Evolutionary conservation across 2,329 filamentous ascomycete species (phyloP).

Genomic region (Scedosporium dehoogii): DNA sequence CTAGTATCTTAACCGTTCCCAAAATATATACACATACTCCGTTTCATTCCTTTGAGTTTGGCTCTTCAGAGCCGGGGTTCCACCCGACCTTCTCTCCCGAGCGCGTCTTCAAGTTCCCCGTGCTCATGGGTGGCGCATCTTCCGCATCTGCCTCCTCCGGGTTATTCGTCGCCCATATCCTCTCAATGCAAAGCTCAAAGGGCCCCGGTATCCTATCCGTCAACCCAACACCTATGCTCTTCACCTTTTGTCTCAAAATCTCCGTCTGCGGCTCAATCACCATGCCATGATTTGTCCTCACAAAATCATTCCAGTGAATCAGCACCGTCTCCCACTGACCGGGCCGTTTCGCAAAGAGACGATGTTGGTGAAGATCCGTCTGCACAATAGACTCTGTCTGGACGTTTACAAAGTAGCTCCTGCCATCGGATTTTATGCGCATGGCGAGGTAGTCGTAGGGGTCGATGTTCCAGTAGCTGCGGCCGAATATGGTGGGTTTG

Average conservation of each 20-base stretch:
- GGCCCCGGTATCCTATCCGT: slow-evolving; percentile 83
- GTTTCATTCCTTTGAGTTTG: neutral
- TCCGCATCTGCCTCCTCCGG: slow-evolving; percentile 3
- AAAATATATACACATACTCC: no score
- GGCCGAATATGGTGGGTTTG: slow-evolving; percentile 72
- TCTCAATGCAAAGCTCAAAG: slow-evolving; percentile 77
- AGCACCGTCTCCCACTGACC: slow-evolving; percentile 94
- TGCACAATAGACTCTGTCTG: slow-evolving; percentile 91
- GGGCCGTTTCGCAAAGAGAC: slow-evolving; percentile 66
- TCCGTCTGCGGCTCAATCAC: slow-evolving; percentile 90
- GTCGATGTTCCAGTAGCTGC: slow-evolving; percentile 79
- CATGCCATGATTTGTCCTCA: slow-evolving; percentile 85
- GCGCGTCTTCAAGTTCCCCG: slow-evolving; percentile 9
- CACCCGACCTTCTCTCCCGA: slow-evolving; percentile 10
- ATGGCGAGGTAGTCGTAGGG: slow-evolving; percentile 80
- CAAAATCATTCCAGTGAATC: slow-evolving; percentile 85
- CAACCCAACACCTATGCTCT: slow-evolving; percentile 75
- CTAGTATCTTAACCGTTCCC: no score
- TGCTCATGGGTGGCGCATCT: neutral
- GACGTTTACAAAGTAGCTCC: slow-evolving; percentile 89
- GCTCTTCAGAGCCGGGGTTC: slow-evolving; percentile 6
- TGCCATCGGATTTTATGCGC: slow-evolving; percentile 79
- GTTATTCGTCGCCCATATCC: slow-evolving; percentile 81
- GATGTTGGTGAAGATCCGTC: slow-evolving; percentile 93
- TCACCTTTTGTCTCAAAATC: slow-evolving; percentile 76